Evolutionary conservation across 1,139 yeast genomes (phyloP), one percentile per base, ranked within the genome.

Genomic region (Keqinozyma sinolaborantium): DNA sequence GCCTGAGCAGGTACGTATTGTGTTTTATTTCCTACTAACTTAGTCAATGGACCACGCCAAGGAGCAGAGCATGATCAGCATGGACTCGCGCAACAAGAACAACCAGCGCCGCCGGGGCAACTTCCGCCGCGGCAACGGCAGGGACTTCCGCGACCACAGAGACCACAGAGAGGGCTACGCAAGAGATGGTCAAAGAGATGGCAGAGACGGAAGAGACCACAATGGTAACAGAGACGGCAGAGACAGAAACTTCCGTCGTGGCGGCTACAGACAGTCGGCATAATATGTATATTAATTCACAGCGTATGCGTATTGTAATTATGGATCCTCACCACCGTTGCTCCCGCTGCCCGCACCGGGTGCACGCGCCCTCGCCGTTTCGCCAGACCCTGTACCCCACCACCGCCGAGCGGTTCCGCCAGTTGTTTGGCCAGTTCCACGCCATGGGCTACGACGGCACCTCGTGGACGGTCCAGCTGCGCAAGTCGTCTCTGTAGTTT

Each of bases 21-120:
- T 5, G 10, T 8, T 24, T 20, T 26, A 9, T 10, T 14, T 15
- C 14, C 12, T 14, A 11, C 13, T 9, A 5, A 11, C n/a, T 16
- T 36, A 60, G 72, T 75, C 84, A 38, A 86, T 88, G 70, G 95
- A 86, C 46, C 83, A 83, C 50, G 87, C 92, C 40, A 87, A 83
- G 56, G 82, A 72, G 44, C 79, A 79, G 47, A 73, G 73, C 45
- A 63, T 73, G 44, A 70, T 75, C 48, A 75, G 69, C 49, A 69
- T 70, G 62, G 76, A 74, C 40, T 73, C 71, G 44, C 59, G 73
- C 46, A 64, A 67, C 45, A 72, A 67, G 62, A 72, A 60, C 51
- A 69, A 63, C 36, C 64, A 60, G 48, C 65, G 69, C 51, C 63
- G 76, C 48, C 60, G 62, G 11, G 50, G 50, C 14, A 47, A 48